phyloP scores from a whole-genome alignment of 768 basidiomycete genomes.

The Leccinum variicolor region DNA sequence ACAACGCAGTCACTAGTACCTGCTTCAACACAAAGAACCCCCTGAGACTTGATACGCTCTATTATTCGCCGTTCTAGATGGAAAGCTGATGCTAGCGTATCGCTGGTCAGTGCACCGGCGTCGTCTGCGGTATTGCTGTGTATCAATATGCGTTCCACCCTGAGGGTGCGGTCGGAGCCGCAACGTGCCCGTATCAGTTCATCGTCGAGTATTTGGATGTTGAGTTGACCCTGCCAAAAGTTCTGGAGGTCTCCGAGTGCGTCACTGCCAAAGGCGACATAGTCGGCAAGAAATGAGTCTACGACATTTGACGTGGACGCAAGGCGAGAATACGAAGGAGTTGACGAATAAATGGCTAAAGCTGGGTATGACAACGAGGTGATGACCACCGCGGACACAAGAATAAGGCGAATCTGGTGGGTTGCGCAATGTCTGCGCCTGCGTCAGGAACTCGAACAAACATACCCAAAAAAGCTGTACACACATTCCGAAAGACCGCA shows the following conservation, averaged over 20 bases:
- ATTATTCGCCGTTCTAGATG: constrained; percentile 59
- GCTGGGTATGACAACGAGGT: constrained; percentile 91
- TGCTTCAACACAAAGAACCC: constrained; percentile 52
- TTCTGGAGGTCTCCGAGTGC: constrained; percentile 64
- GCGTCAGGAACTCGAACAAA: constrained; percentile 2
- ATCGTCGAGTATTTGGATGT: constrained; percentile 66
- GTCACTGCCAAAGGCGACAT: constrained; percentile 48
- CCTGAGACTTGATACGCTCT: constrained; percentile 38
- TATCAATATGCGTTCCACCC: constrained; percentile 75
- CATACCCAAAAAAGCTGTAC: constrained; percentile 30
- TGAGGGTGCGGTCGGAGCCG: constrained; percentile 61
- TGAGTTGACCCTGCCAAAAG: constrained; percentile 65
- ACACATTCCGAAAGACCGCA: constrained; percentile 78
- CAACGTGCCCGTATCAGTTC: constrained; percentile 71
- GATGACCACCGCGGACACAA: constrained; percentile 85
- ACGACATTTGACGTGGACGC: constrained; percentile 57
- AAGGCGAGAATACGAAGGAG: constrained; percentile 56
- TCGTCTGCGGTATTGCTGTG: constrained; percentile 44
- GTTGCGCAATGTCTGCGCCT: constrained; percentile 76
- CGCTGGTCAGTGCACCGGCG: constrained; percentile 54
- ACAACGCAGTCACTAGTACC: constrained; percentile 59
- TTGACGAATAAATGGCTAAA: constrained; percentile 76
- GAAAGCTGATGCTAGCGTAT: constrained; percentile 60
- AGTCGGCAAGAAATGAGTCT: constrained; percentile 55
- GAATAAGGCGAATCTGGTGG: constrained; percentile 85